Base-by-base conservation (phyloP, 805 yeast genomes). In the Blastobotrys attinorum region DNA sequence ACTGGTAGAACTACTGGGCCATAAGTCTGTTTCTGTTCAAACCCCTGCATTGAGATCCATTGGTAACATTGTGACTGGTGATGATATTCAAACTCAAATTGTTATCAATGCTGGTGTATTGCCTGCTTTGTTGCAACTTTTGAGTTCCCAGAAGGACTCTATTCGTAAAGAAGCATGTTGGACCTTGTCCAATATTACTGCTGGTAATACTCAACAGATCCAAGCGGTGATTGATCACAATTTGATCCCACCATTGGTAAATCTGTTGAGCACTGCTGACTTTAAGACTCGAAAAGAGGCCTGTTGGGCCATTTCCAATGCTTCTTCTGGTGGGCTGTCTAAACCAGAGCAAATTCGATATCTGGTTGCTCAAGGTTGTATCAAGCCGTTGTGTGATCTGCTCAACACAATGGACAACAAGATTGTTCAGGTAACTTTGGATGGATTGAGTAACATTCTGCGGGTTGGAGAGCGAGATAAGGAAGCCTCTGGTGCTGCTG, bases 231-330 rank as follows among this genome's bases (percentile, higher is more conserved):
- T 92, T 57, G 96, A 89, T 62, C 81, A 90, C 48, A 92, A 92
- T 68, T 73, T 92, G 62, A 81, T 92, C 52, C 98, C 97, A 33
- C 95, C 89, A 47, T 75, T 86, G 52, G 80, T 92, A 55, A 81
- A 88, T 62, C 68, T 81, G 51, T 73, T 92, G 63, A 69, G 75
- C 33, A 73, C 77, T 45, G 96, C 92, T 49, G 97, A 90, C 60
- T 89, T 88, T 72, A 89, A 88, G 72, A 90, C 97, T 29, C 85
- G 85, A 64, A 92, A 90, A 66, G 98, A 92, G 71, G 98, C 98
- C 3, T 90, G 97, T 73, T 92, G 98, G 98, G 97, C 97, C 29
- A 83, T 92, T 53, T 88, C 97, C 22, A 92, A 92, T 63, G 97
- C 98, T 31, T 85, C 96, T 15, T 84, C 96, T 7, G 97, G 97